Conservation (phyloP, 2,329 filamentous ascomycete genomes). For the Pezicula carpinea region DNA sequence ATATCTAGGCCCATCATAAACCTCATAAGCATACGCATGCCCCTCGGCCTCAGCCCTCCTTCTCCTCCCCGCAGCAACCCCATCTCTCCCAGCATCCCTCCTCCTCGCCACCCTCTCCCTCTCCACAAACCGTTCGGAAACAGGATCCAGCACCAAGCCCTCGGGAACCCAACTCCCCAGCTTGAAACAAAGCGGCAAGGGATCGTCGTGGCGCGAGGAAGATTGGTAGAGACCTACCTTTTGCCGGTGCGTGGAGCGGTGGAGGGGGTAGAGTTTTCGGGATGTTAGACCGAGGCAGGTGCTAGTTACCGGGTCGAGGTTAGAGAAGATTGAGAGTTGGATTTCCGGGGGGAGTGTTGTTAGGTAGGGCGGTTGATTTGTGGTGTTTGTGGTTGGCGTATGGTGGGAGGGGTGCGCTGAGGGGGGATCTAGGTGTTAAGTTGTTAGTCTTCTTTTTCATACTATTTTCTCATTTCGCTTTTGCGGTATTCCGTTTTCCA, state of each 20-base stretch:
- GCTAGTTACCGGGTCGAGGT: constrained; percentile 15
- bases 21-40: background rate
- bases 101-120: constrained; percentile 3
- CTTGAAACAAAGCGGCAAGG: constrained; percentile 10
- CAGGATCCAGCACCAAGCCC: constrained; percentile 12
- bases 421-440: no score
- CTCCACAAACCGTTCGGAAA: constrained; percentile 10
- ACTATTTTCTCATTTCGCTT: no score
- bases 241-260: constrained; percentile 10
- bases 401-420: no score
- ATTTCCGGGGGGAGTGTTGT: constrained; percentile 15
- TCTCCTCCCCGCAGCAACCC: constrained; percentile 1
- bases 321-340: constrained; percentile 14
- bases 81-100: constrained; percentile 1
- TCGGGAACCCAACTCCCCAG: constrained; percentile 13
- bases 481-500: no score
- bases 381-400: no score
- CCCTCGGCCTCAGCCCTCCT: background rate
- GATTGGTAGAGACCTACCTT: constrained; percentile 14
- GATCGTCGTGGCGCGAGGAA: constrained; percentile 1
- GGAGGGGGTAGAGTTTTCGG: constrained; percentile 13
- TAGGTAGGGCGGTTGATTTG: constrained; percentile 5
- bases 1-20: background rate
- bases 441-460: no score
- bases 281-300: constrained; percentile 15